Base-by-base conservation (phyloP, 2,329 filamentous ascomycete species). In the Rutstroemia sp. region DNA sequence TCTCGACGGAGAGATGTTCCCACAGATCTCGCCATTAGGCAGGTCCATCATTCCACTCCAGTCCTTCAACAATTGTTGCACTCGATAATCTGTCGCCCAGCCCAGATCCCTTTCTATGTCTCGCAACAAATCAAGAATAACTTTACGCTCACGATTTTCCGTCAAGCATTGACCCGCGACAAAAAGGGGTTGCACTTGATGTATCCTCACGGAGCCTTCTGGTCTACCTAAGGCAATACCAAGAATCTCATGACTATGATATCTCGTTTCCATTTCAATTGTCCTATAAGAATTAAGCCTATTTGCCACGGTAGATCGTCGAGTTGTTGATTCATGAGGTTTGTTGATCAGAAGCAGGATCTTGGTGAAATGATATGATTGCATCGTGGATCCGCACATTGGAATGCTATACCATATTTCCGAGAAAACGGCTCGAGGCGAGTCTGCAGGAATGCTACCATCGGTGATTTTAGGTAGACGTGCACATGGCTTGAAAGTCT, bases 301-400 rank as follows among this genome's bases (percentile, higher is more conserved):
- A 58, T 76, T 76, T 47, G 76, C 77, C 0, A 82, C 72, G 3
- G 78, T 80, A 19, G 75, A 76, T 19, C 75, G 73, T 17, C 74
- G 73, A 56, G 75, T 75, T 1, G 79, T 78, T 0, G 76, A 78
- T 56, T 84, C 77, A 16, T 77, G 74, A 0, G 79, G 80, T 57
- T 79, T 78, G 63, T 86, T 84, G 60, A 84, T 75, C 12, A 83
- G 73, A 0, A 87, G 67, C 4, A 84, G 75, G 10, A 86, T 81
- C 45, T 80, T 76, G 1, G 80, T 81, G 72, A 86, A 85, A 63
- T 86, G 80, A 61, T 84, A 86, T 58, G 77, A 77, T 63, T 85
- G 82, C 76, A 86, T 86, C 1, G 82, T 81, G 2, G 82, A 82
- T 0, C 80, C 82, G 68, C 82, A 87, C 75, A 86, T 79, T 0